Conservation (phyloP, 768 basidiomycete genomes). For the Pleurotus platypus region DNA sequence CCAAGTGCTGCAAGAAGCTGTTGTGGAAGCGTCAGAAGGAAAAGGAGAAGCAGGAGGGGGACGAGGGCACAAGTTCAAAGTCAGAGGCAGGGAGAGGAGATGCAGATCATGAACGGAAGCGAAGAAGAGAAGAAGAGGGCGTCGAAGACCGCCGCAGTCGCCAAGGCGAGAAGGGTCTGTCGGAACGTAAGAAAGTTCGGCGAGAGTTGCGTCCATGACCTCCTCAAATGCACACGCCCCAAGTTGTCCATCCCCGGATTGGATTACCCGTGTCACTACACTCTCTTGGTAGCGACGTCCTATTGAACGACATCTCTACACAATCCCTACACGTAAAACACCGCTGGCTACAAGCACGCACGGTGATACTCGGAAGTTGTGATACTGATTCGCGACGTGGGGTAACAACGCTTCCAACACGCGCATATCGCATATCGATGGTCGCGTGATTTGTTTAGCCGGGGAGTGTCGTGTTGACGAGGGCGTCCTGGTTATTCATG, state of each 20-base stretch:
- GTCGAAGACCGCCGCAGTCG: not conserved
- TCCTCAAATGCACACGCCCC: not conserved
- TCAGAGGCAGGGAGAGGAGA: not conserved
- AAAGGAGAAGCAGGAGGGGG: conserved; percentile 30
- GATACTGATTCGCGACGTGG: too few relatives aligned
- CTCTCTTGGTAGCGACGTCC: too few relatives aligned
- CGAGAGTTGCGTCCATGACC: not conserved
- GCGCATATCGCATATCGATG: too few relatives aligned
- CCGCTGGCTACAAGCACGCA: too few relatives aligned
- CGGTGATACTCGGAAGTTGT: too few relatives aligned
- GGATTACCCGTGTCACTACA: too few relatives aligned
- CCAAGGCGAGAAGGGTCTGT: not conserved
- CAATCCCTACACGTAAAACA: too few relatives aligned
- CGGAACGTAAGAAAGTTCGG: not conserved
- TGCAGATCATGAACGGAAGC: not conserved
- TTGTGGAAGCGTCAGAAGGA: conserved; percentile 80
- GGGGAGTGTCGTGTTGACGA: too few relatives aligned
- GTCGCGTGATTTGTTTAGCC: too few relatives aligned
- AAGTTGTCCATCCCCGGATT: not conserved
- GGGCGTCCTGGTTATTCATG: too few relatives aligned
- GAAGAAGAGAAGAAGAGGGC: not conserved
- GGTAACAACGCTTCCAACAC: too few relatives aligned
- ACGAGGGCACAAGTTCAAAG: not conserved
- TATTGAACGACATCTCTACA: too few relatives aligned
- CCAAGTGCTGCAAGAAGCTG: conserved; percentile 75